phyloP scores from a whole-genome alignment of 352 stramenopile genomes.

The Phytophthora pini region DNA sequence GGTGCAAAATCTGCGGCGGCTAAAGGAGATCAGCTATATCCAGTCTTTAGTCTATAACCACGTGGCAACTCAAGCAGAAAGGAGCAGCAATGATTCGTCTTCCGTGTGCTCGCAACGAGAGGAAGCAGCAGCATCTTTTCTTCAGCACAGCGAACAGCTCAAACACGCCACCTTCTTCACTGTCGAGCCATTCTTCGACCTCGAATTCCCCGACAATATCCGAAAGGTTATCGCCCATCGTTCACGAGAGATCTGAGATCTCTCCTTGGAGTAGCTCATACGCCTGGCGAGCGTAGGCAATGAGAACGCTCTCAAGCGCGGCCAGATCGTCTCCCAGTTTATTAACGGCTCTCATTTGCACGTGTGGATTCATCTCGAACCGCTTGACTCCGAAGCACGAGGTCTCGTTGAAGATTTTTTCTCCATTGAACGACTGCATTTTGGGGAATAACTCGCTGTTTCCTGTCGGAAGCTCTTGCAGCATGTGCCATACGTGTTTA shows the following conservation, averaged over 20 bases:
- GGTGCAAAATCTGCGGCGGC: conserved; percentile 40
- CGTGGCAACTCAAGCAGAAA: conserved; percentile 28
- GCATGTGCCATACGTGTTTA: conserved; percentile 45
- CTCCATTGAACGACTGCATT: conserved; percentile 65
- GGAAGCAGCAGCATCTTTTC: conserved; percentile 37
- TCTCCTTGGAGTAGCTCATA: conserved; percentile 37
- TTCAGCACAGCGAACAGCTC: conserved; percentile 36
- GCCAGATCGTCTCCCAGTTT: conserved; percentile 19
- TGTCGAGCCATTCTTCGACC: conserved; percentile 43
- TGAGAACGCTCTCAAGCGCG: conserved; percentile 30
- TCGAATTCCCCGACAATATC: conserved; percentile 39
- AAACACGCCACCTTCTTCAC: conserved; percentile 31
- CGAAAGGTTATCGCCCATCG: conserved; percentile 33
- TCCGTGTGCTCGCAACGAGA: conserved; percentile 24
- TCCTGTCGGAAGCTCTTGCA: conserved; percentile 52
- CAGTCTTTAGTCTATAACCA: conserved; percentile 52
- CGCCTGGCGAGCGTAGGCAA: conserved; percentile 48
- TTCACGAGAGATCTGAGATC: conserved; percentile 16
- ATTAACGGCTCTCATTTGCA: conserved; percentile 35
- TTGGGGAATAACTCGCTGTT: conserved; percentile 24
- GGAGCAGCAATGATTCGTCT: conserved; percentile 13
- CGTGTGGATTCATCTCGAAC: conserved; percentile 34
- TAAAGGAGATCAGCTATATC: conserved; percentile 55
- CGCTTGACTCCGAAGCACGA: conserved; percentile 76
- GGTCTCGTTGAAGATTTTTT: conserved; percentile 67